These are phyloP conservation scores for Coemansia aciculifera DNA, from an alignment of 192 early-diverging fungal species.

Conservation along the genomic window DNA sequence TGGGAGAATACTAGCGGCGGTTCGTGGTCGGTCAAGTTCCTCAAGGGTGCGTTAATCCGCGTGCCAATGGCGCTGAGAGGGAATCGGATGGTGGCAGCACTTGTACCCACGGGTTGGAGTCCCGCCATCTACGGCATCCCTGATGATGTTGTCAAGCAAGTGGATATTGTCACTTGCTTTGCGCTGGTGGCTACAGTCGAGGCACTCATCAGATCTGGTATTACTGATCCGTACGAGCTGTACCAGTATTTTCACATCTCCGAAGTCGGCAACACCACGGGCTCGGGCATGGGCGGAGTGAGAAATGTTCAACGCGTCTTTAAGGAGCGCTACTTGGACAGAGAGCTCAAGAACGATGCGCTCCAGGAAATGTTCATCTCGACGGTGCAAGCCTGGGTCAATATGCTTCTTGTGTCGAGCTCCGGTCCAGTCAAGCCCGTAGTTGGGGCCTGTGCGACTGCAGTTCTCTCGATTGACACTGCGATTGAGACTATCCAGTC, in stretches of 20 bases:
- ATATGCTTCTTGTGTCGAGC: slow-evolving; percentile 87
- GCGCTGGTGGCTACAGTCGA: slow-evolving; percentile 88
- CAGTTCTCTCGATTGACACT: slow-evolving; percentile 86
- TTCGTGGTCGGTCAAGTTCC: slow-evolving; percentile 74
- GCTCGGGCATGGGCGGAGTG: slow-evolving; percentile 89
- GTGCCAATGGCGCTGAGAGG: slow-evolving; percentile 96
- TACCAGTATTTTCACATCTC: slow-evolving; percentile 94
- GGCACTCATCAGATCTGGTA: slow-evolving; percentile 86
- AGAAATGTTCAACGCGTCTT: slow-evolving; percentile 73
- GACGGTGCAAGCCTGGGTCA: slow-evolving; percentile 56
- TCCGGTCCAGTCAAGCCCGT: slow-evolving; percentile 80
- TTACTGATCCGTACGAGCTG: slow-evolving; percentile 87
- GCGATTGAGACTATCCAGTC: slow-evolving; percentile 83
- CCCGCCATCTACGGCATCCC: slow-evolving; percentile 89
- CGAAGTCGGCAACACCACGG: slow-evolving; percentile 87
- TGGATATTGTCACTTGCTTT: slow-evolving; percentile 87
- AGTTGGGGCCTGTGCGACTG: slow-evolving; percentile 90
- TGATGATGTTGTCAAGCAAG: slow-evolving; percentile 86
- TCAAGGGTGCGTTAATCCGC: slow-evolving; percentile 47
- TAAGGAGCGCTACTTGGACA: slow-evolving; percentile 75
- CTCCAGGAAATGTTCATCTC: slow-evolving; percentile 69
- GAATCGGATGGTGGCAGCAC: too few relatives aligned
- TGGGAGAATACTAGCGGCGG: slow-evolving; percentile 57
- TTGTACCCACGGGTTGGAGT: slow-evolving; percentile 93
- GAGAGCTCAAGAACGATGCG: slow-evolving; percentile 80